Base-by-base conservation (phyloP, 129 eudicot species). In the Smallanthus sonchifolius region DNA sequence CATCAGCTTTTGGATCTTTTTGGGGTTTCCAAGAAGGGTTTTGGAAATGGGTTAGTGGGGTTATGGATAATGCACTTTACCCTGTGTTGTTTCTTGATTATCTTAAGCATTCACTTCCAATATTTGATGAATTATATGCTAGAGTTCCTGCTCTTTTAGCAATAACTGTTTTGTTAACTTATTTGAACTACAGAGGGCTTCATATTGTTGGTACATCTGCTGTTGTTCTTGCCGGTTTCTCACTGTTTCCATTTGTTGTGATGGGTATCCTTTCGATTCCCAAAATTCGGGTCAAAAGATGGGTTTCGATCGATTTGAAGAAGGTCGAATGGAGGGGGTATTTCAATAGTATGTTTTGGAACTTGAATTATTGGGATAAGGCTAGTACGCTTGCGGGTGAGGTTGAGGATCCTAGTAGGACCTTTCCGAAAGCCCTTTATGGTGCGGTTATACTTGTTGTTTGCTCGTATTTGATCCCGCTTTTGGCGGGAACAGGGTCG, bases 21-120 rank as follows among this genome's bases (percentile, higher is more conserved):
- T 92, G 98, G 98, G 98, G 96, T 5, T 92, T 92, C 37, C 98
- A 92, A 77, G 90, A 89, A 83, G 98, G 98, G 45, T 84, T 87
- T 67, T 89, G 96, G 98, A 92, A 92, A 83, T 92, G 98, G 98
- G 82, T 89, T 57, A 92, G 98, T 77, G 97, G 97, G 67, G 97
- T 89, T 37, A 87, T 92, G 85, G 97, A 92, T 63, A 92, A 92
- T 73, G 96, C 98, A 57, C 98, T 92, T 61, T 92, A 92, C 74
- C 98, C 98, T 8, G 96, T 92, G 2, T 14, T 92, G 36, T 92
- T 92, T 77, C 87, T 92, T 40, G 98, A 92, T 83, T 92, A 92
- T 75, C 72, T 92, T 32, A 89, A 92, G 69, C 94, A 78, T 66
- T 87, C 98, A 3, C 38, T 92, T 20, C 95, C 98, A 0, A 54